Evolutionary conservation across 305 asterid species (phyloP).

Genomic region (Fraxinus latifolia): DNA sequence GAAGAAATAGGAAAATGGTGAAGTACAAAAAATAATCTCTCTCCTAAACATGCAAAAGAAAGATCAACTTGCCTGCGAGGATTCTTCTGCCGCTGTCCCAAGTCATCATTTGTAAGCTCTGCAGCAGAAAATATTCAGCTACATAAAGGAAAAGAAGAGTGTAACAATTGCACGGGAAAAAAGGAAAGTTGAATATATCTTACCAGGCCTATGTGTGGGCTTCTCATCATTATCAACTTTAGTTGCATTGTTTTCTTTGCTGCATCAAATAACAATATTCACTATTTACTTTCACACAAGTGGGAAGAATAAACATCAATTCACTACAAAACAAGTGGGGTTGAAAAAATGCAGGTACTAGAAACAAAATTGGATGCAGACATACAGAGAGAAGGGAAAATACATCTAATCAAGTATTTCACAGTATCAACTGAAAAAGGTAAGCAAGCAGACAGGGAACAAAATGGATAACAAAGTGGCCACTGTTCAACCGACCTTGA

Average conservation of each 20-base stretch:
- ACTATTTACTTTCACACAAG: conserved; percentile 5
- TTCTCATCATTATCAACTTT: conserved; percentile 57
- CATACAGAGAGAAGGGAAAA: conserved; percentile 6
- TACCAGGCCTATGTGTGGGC: conserved; percentile 77
- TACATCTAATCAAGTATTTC: neutral
- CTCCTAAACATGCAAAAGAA: conserved; percentile 7
- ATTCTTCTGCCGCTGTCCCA: conserved; percentile 82
- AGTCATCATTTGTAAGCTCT: conserved; percentile 68
- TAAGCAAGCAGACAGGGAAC: neutral
- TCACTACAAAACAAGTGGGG: neutral
- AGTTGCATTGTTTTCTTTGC: conserved; percentile 60
- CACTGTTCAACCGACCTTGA: conserved; percentile 48
- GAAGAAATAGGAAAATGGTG: neutral
- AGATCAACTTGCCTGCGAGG: conserved; percentile 66
- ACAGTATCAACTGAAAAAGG: neutral
- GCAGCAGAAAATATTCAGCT: conserved; percentile 10
- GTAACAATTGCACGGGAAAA: neutral
- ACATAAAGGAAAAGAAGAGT: neutral
- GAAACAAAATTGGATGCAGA: neutral
- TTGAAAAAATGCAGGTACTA: neutral
- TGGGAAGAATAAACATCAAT: neutral
- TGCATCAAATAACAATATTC: conserved; percentile 37
- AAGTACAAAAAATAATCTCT: neutral
- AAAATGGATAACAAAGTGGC: neutral
- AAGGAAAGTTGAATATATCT: conserved; percentile 12